phyloP scores from a whole-genome alignment of 2,329 filamentous ascomycete species.

The Neurospora sp. region DNA sequence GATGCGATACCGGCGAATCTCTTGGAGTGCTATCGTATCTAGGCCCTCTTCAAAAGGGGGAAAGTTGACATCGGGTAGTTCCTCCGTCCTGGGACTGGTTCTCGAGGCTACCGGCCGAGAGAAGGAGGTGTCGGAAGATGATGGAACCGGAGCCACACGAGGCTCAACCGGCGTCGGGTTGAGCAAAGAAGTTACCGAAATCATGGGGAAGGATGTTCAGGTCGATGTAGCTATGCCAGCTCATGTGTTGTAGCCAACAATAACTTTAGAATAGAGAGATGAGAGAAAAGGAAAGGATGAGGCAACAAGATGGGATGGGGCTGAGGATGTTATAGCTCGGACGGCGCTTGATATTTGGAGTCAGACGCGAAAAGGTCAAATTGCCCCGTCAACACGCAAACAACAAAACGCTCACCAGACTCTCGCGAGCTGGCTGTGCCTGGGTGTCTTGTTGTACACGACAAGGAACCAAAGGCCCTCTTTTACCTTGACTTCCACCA shows the following conservation, averaged over 20 bases:
- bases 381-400: conserved; percentile 30
- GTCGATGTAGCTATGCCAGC: background rate
- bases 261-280: background rate
- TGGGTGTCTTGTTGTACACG: conserved; percentile 19
- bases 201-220: conserved; percentile 34
- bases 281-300: conserved; percentile 22
- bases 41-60: conserved; percentile 57
- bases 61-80: conserved; percentile 52
- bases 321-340: conserved; percentile 18
- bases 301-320: conserved; percentile 14
- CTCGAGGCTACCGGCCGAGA: conserved; percentile 26
- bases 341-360: conserved; percentile 14
- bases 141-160: conserved; percentile 26
- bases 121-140: conserved; percentile 31
- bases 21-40: conserved; percentile 42
- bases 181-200: conserved; percentile 55
- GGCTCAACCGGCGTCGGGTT: conserved; percentile 46
- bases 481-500: conserved; percentile 27
- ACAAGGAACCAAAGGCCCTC: conserved; percentile 29
- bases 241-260: background rate
- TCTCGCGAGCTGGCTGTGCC: conserved; percentile 22
- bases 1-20: conserved; percentile 56
- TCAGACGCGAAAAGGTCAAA: conserved; percentile 18
- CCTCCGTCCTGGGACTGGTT: conserved; percentile 40
- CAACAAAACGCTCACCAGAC: conserved; percentile 25